A percentile compares a stretch with the other conserved stretches of the same genome.
phyloP scores from a whole-genome alignment of 2,329 filamentous ascomycete species.

The Diaporthe capsici region DNA sequence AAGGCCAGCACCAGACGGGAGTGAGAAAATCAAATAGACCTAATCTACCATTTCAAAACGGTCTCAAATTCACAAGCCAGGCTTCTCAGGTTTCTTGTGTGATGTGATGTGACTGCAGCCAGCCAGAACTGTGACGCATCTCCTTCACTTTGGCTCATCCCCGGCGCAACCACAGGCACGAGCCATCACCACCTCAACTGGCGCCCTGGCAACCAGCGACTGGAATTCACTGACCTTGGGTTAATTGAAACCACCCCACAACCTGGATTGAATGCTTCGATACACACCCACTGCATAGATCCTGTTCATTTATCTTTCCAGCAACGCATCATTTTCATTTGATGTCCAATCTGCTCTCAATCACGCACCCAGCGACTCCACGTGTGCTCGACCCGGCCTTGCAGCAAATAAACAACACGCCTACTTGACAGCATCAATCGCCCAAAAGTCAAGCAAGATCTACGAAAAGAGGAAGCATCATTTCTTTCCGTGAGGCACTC shows the following conservation, averaged over 20 bases:
- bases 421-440: background rate
- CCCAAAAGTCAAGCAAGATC: background rate
- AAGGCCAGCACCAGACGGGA: too few relatives aligned
- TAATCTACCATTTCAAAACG: too few relatives aligned
- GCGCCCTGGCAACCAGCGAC: conserved; percentile 4
- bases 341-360: background rate
- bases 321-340: background rate
- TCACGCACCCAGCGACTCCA: background rate
- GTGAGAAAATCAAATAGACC: too few relatives aligned
- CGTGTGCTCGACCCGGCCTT: background rate
- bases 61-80: too few relatives aligned
- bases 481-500: background rate
- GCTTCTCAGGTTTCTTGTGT: too few relatives aligned
- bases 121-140: too few relatives aligned
- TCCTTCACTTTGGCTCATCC: background rate
- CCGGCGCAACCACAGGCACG: background rate
- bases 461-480: too few relatives aligned
- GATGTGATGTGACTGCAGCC: too few relatives aligned
- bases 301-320: background rate
- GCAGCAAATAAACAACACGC: background rate
- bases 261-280: background rate
- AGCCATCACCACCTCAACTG: background rate
- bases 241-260: background rate
- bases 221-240: background rate
- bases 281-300: too few relatives aligned